These are phyloP conservation scores for Alternaria panax DNA, from an alignment of 2,329 filamentous ascomycete species.

Conservation along the genomic window DNA sequence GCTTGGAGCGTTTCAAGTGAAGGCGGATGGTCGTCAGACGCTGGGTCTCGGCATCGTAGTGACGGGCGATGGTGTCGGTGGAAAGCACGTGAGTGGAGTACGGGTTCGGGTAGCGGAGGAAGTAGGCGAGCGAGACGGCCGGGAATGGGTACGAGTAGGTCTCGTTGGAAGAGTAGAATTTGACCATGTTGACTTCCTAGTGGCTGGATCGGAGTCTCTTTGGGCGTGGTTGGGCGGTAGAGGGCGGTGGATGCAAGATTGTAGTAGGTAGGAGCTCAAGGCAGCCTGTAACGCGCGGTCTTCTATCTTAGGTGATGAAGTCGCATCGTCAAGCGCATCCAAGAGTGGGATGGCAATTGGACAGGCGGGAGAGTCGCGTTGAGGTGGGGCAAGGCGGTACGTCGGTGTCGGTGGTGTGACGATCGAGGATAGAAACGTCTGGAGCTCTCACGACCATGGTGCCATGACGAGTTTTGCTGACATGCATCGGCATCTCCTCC, in stretches of 20 bases:
- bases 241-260: slow-evolving; percentile 1
- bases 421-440: slow-evolving; percentile 15
- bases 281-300: slow-evolving; percentile 30
- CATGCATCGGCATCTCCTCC: slow-evolving; percentile 7
- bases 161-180: slow-evolving; percentile 66
- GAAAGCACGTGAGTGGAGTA: slow-evolving; percentile 83
- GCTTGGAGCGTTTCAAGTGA: slow-evolving; percentile 81
- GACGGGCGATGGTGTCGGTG: slow-evolving; percentile 80
- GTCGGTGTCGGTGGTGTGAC: slow-evolving; percentile 28
- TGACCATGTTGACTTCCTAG: slow-evolving; percentile 53
- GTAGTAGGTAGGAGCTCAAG: slow-evolving; percentile 21
- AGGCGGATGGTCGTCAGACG: slow-evolving; percentile 79
- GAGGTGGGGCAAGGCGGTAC: slow-evolving; percentile 11
- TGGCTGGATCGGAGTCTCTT: not conserved
- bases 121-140: slow-evolving; percentile 86
- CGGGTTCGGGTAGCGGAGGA: slow-evolving; percentile 86
- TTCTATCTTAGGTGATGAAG: slow-evolving; percentile 30
- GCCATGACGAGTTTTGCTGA: slow-evolving; percentile 39
- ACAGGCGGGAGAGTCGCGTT: slow-evolving; percentile 6
- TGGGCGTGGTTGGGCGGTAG: not conserved
- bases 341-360: slow-evolving; percentile 28
- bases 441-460: slow-evolving; percentile 33
- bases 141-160: slow-evolving; percentile 83
- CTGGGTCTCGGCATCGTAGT: slow-evolving; percentile 75
- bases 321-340: slow-evolving; percentile 41